A percentile compares a stretch with the other conserved stretches of the same genome.
phyloP scores from a whole-genome alignment of 2,329 filamentous ascomycete species.

The Fusarium hostae region DNA sequence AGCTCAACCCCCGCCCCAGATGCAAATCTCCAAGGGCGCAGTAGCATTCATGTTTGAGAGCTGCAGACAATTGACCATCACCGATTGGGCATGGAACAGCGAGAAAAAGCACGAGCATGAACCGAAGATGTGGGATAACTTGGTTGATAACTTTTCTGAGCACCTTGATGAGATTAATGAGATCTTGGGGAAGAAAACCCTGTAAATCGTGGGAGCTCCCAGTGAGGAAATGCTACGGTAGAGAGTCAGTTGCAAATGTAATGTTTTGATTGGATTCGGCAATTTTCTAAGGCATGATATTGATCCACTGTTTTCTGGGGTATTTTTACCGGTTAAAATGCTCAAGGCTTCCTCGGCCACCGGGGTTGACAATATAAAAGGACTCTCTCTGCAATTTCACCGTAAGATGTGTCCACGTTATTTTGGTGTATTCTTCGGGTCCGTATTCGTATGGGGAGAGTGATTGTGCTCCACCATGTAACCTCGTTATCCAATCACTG shows the following conservation, averaged over 20 bases:
- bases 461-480: neutral
- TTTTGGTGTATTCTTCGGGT: neutral
- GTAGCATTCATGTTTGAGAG: constrained; percentile 44
- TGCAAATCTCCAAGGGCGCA: constrained; percentile 40
- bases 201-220: neutral
- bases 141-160: constrained; percentile 40
- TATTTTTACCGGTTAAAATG: neutral
- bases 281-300: neutral
- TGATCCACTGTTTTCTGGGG: neutral
- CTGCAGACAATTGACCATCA: constrained; percentile 40
- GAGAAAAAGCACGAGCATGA: constrained; percentile 43
- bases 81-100: constrained; percentile 41
- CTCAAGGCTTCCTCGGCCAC: neutral
- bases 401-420: fast-evolving
- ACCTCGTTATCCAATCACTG: neutral
- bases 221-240: neutral
- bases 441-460: constrained; percentile 6
- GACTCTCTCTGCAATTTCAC: fast-evolving
- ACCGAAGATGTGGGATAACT: constrained; percentile 43
- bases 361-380: neutral
- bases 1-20: constrained; percentile 26
- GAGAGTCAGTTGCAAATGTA: neutral
- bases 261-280: neutral
- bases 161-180: constrained; percentile 35
- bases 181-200: constrained; percentile 19